Base-by-base conservation (phyloP, 2,329 filamentous ascomycete species). In the Clarireedia hainanense region DNA sequence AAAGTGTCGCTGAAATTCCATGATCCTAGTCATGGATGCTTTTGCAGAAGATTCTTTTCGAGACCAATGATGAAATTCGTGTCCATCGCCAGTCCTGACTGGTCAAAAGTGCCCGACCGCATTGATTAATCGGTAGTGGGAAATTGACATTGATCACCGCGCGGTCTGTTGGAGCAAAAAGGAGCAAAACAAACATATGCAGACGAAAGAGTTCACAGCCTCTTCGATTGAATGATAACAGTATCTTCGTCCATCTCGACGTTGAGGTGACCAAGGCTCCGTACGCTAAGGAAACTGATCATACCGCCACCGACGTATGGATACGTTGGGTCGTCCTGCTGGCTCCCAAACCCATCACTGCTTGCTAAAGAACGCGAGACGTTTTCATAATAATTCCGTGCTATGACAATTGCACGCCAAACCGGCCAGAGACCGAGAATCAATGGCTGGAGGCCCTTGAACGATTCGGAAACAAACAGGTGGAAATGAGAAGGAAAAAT, bases 21-120 rank as follows among this genome's bases (percentile, higher is more conserved):
- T 27, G 43, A 53, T 39, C 43, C 43, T 48, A n/a, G 37, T 9
- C 23, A 45, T 47, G 47, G 51, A 53, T 53, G 27, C 40, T 53
- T 30, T 40, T 52, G 39, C 40, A 30, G 50, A 45, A 27, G 14
- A 27, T 24, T 23, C 45, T 47, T 27, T 27, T 27, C 26, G n/a
- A 15, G 24, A 50, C 10, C n/a, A 26, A 20, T 30, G 23, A 40
- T 37, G 14, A 20, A 34, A 26, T 23, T 17, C 14, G 27, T 47
- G 6, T 14, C 14, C 6, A 3, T 17, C 42, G 7, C 23, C 10
- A 24, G 5, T 27, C n/a, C 6, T 15, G 15, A 45, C 23, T 36
- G 27, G 27, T 17, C 12, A 36, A 9, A 15, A 17, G 26, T 30
- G 23, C 10, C 50, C 39, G 37, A 30, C 30, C 7, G 39, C 30